Evolutionary conservation across 768 basidiomycete genomes (phyloP).

Genomic region (Nidularia sp.): DNA sequence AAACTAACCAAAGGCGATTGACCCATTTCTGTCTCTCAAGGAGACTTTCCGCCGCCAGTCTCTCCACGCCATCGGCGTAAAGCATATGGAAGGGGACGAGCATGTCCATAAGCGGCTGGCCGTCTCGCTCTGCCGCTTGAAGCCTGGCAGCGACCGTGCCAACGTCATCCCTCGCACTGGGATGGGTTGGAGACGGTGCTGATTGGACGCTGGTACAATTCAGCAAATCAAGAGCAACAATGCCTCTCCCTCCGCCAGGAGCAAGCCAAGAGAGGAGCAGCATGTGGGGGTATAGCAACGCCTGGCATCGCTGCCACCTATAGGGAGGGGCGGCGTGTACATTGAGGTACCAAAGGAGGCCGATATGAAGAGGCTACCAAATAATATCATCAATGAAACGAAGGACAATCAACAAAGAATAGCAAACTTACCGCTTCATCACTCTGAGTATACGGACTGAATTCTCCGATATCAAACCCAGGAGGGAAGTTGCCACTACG

Average conservation of each 20-base stretch:
- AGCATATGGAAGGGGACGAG: constrained; percentile 89
- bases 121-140: constrained; percentile 47
- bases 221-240: constrained; percentile 81
- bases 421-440: constrained; percentile 38
- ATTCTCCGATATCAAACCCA: constrained; percentile 38
- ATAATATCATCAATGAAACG: constrained; percentile 13
- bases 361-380: constrained; percentile 79
- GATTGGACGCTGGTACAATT: constrained; percentile 86
- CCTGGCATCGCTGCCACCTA: constrained; percentile 79
- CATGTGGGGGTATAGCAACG: constrained; percentile 78
- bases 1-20: constrained; percentile 76
- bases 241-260: constrained; percentile 75
- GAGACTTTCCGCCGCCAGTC: constrained; percentile 85
- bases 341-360: constrained; percentile 88
- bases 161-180: constrained; percentile 78
- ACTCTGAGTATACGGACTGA: constrained; percentile 45
- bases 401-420: not conserved
- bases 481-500: constrained; percentile 32
- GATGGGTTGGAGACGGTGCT: constrained; percentile 78
- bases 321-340: constrained; percentile 81
- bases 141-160: constrained; percentile 77
- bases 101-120: constrained; percentile 58
- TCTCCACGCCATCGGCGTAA: constrained; percentile 86
- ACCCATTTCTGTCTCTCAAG: constrained; percentile 89
- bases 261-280: constrained; percentile 86